Percentiles rank a stretch among this genome's conserved stretches.
phyloP scores from a whole-genome alignment of 2,329 filamentous ascomycete genomes.

The Sclerotinia subarctica region DNA sequence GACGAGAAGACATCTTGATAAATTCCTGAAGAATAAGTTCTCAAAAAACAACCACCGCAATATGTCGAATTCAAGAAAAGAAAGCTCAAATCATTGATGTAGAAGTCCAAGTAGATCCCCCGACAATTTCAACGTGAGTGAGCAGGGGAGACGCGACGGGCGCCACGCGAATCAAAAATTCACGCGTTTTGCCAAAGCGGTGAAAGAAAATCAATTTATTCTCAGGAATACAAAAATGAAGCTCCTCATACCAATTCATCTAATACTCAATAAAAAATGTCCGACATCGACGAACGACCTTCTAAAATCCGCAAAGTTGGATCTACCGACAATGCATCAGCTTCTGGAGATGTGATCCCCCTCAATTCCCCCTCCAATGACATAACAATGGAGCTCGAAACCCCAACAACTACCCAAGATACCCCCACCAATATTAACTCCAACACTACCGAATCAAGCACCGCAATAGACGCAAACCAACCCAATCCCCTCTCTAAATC shows the following conservation, averaged over 20 bases:
- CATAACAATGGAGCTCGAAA: background rate
- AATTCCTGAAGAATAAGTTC: no score
- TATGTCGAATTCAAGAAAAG: background rate
- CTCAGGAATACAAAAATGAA: background rate
- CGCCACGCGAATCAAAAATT: background rate
- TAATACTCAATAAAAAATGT: conserved; percentile 9
- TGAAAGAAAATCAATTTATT: conserved; percentile 15
- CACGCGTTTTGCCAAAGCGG: conserved; percentile 16
- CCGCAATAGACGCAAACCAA: background rate
- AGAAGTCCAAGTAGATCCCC: background rate
- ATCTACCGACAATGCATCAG: background rate
- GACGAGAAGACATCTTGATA: conserved; percentile 63
- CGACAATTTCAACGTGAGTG: background rate
- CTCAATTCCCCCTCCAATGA: background rate
- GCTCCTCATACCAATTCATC: background rate
- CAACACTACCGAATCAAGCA: background rate
- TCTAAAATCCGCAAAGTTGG: conserved; percentile 20
- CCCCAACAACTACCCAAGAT: background rate
- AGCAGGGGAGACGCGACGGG: conserved; percentile 12
- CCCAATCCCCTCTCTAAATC: conserved; percentile 67
- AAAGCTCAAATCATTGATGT: background rate
- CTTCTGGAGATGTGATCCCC: background rate
- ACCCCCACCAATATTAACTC: conserved; percentile 1
- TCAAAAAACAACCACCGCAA: background rate
- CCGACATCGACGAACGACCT: conserved; percentile 19